Evolutionary conservation across 352 stramenopile genomes (phyloP), one percentile per base, ranked within the genome.

Genomic region (Globisporangium rhizosaccharum): DNA sequence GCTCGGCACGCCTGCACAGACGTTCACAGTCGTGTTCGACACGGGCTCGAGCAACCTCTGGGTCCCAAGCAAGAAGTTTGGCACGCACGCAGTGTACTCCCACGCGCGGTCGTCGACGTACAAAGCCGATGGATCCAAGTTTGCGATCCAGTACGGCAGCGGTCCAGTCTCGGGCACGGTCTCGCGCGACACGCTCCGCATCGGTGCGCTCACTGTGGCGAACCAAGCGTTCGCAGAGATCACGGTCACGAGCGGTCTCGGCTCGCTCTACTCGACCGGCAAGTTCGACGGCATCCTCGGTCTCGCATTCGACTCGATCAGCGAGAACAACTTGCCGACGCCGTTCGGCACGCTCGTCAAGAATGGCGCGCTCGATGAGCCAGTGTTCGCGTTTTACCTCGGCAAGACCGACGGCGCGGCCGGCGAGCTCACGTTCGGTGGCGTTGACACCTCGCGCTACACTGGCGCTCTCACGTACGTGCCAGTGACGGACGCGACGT

Each of bases 271-370:
- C 68, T 92, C 88, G 28, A 59, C 98, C 17, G 96, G 94, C 61
- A 98, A 98, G 51, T 99, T 99, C 71, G 97, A 99, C 74, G 97
- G 97, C 30, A 98, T 99, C 64, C 89, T 99, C 53, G 97, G 97
- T 47, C 70, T 99, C 17, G 97, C 87, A 30, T 99, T 99, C 62
- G 90, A 97, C 61, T 37, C 33, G 33, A 37, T 37, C 33, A 37
- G 33, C 33, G 33, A 37, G 33, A 37, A 37, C 33, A 37, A 37
- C 33, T 7, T 37, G 6, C 33, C 33, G 10, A 37, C 33, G 2
- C 33, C 33, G 33, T 37, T 37, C 33, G 33, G 33, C 7, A 37
- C 33, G 33, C 33, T 37, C 33, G 33, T 37, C 33, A 37, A 37
- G 33, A 37, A 37, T 11, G 33, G 33, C 33, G 33, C 33, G 33